Base-by-base conservation (phyloP, 2,329 filamentous ascomycete genomes). In the Pseudogymnoascus sp. region DNA sequence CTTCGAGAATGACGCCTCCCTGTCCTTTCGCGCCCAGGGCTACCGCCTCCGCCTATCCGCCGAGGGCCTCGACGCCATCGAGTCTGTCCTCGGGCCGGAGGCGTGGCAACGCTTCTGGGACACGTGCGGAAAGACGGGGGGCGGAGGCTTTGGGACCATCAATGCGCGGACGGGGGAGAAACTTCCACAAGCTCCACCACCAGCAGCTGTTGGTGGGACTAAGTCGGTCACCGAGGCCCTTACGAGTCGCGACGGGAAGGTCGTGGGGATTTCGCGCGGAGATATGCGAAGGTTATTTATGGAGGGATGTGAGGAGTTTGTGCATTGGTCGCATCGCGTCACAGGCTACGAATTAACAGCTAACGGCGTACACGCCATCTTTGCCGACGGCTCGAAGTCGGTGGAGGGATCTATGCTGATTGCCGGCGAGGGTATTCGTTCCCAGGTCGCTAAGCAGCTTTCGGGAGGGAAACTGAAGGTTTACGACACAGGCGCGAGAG, bases 341-440 rank as follows among this genome's bases (percentile, higher is more conserved):
- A 79, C 74, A 2, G 81, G 83, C 26, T 88, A 88, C 65, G 82
- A 87, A 66, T 68, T 81, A 55, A 83, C 81, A 0, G 69, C 70
- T 0, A 73, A 74, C 5, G 84, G 84, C 3, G 85, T 89, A 1
- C 74, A 73, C 1, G 81, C 81, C 2, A 67, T 84, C 1, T 88
- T 88, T 67, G 77, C 79, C 0, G 85, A 88, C 66, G 85, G 85
- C 0, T 78, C 77, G 11, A 82, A 78, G 68, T 85, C 82, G 0
- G 75, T 78, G 5, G 83, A 86, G 68, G 85, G 85, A 1, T 77
- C 78, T 0, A 75, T 88, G 77, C 74, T 87, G 8, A 70, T 88
- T 8, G 85, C 78, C 2, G 85, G 84, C 3, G 86, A 89, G 58
- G 85, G 86, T 10, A 81, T 87, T 41, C 81, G 83, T 68, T 87